A percentile compares a stretch with the other conserved stretches of the same genome.
Conservation (phyloP, 140 eudicot genomes). For the Stevia rebaudiana region DNA sequence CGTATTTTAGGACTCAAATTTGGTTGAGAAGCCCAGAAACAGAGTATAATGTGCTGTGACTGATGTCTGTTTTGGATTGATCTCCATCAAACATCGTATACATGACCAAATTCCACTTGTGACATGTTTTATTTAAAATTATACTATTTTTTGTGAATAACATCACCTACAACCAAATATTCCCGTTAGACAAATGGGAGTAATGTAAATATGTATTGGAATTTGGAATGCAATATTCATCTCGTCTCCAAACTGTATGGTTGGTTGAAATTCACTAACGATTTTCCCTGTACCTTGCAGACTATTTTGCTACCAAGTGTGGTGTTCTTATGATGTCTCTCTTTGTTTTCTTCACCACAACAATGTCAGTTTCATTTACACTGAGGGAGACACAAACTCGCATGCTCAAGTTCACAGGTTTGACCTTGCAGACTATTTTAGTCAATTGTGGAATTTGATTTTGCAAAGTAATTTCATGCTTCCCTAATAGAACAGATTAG, state of each 20-base stretch:
- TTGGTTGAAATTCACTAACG: not conserved
- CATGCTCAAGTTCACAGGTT: conserved; percentile 99
- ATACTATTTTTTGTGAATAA: not conserved
- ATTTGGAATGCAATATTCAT: not conserved
- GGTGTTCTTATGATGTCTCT: conserved; percentile 99
- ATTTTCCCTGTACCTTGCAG: conserved; percentile 43
- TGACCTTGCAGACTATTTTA: not conserved
- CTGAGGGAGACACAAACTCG: conserved; percentile 99
- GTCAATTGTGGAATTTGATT: not conserved
- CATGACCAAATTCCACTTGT: not conserved
- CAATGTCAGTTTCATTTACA: conserved; percentile 99
- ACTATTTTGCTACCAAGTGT: conserved; percentile 90
- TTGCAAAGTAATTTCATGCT: not conserved
- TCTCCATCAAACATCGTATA: not conserved
- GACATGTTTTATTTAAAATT: not conserved
- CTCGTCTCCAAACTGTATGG: not conserved
- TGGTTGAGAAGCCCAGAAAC: not conserved
- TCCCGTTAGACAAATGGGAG: not conserved
- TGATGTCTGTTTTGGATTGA: not conserved
- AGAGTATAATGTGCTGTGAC: not conserved
- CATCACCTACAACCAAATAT: not conserved
- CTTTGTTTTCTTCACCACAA: conserved; percentile 98
- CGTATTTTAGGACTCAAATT: not conserved
- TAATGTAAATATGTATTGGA: not conserved
- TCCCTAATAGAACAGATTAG: not conserved